Evolutionary conservation across 1,139 yeast genomes (phyloP).

Genomic region (Blastobotrys capitulatus): DNA sequence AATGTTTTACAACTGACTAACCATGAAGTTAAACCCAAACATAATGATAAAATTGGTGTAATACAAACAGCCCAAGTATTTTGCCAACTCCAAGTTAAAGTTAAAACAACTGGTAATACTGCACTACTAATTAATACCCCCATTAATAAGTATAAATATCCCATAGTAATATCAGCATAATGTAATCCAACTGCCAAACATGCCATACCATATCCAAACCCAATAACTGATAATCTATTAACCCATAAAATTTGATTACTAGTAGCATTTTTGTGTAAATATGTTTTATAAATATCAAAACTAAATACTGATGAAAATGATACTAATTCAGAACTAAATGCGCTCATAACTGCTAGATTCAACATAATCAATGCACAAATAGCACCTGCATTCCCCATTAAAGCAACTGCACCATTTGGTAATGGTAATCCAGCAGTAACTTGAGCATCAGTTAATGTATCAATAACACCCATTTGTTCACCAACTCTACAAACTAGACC

Average conservation of each 20-base stretch:
- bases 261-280: constrained; percentile 69
- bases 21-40: constrained; percentile 46
- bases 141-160: constrained; percentile 65
- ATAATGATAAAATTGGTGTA: constrained; percentile 44
- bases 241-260: constrained; percentile 64
- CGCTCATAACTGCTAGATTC: constrained; percentile 70
- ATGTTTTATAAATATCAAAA: constrained; percentile 76
- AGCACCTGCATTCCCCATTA: constrained; percentile 84
- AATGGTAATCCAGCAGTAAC: constrained; percentile 76
- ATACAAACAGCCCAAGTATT: constrained; percentile 43
- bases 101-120: constrained; percentile 52
- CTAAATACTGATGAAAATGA: constrained; percentile 82
- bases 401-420: constrained; percentile 81
- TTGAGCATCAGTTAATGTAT: constrained; percentile 51
- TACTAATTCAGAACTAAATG: constrained; percentile 68
- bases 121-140: constrained; percentile 88
- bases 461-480: constrained; percentile 2
- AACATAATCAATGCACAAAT: constrained; percentile 69
- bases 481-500: constrained; percentile 63
- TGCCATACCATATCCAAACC: constrained; percentile 67
- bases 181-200: constrained; percentile 76
- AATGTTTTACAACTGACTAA: constrained; percentile 33
- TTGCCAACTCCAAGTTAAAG: constrained; percentile 64
- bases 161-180: constrained; percentile 76
- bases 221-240: constrained; percentile 61